These are phyloP conservation scores for Pezicula radicicola DNA, from an alignment of 2,329 filamentous ascomycete species.

Conservation along the genomic window DNA sequence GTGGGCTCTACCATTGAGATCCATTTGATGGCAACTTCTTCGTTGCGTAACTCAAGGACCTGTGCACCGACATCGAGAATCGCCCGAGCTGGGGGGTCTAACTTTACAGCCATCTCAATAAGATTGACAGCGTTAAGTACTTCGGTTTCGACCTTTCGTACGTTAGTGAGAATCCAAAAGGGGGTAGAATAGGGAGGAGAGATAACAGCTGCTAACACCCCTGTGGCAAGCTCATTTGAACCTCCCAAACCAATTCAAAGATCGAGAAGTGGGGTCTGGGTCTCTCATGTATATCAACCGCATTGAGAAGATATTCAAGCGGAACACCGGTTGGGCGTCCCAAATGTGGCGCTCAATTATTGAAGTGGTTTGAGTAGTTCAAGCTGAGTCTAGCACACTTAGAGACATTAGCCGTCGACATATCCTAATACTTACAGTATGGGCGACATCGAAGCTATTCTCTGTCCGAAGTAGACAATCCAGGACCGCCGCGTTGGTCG, in stretches of 20 bases:
- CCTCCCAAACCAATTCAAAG: no score
- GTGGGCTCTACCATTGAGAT: constrained; percentile 29
- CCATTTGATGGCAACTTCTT: constrained; percentile 51
- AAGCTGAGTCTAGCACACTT: no score
- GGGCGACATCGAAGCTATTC: constrained; percentile 37
- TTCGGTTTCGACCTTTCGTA: not conserved
- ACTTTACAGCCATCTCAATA: constrained; percentile 37
- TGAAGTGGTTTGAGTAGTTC: no score
- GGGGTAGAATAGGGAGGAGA: no score
- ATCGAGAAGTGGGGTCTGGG: no score
- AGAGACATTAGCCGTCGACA: no score
- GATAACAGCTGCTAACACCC: no score
- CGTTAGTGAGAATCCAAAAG: not conserved
- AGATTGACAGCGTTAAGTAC: constrained; percentile 37
- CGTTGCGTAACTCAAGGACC: constrained; percentile 61
- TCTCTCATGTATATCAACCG: no score
- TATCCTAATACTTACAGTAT: constrained; percentile 14
- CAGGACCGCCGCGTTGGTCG: constrained; percentile 68
- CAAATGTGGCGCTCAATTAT: no score
- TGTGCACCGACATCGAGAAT: constrained; percentile 71
- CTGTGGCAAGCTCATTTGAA: no score
- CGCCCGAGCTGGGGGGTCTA: constrained; percentile 46
- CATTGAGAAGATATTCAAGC: no score
- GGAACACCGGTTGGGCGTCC: no score
- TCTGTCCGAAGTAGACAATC: constrained; percentile 51